Base-by-base conservation (phyloP, 306 rosid genomes). In the Vigna radiata region DNA sequence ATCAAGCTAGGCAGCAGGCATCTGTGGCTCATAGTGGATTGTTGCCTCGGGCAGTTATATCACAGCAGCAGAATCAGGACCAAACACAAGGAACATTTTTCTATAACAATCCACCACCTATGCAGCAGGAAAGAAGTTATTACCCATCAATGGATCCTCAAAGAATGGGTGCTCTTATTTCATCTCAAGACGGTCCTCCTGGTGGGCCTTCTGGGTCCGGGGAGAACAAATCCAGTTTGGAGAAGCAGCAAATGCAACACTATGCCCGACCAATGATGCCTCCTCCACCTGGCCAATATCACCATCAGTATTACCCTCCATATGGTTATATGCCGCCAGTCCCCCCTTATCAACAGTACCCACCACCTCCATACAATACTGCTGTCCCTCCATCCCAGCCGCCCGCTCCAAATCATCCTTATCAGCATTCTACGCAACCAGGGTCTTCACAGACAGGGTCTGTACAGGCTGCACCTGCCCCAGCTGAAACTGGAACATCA, bases 111-210 rank as follows among this genome's bases (percentile, higher is more conserved):
- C 91, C 93, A 71, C 97, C 77, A 16, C 91, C 97, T 41, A 85
- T 87, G 75, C 97, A 84, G 86, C 96, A 81, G 64, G 98, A 91
- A 70, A 88, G 94, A 69, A 77, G 87, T 68, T 90, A 78, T 75
- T 94, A 94, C 75, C 98, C 97, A 12, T 94, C 98, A 37, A 94
- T 94, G 98, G 98, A 94, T 77, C 98, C 97, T 75, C 98, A 90
- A 82, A 90, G 97, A 85, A 94, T 94, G 98, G 98, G 98, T 15
- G 98, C 97, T 54, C 61, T 87, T 78, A 8, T 86, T 82, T 79
- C 87, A 25, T 83, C 93, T 44, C 98, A 89, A 55, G 98, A 93
- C 6, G 84, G 93, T 39, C 70, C 89, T 73, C 80, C 89, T 15
- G 85, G 73, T 64, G 96, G 90, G 27, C 85, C 93, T 10, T 1